Conservation (phyloP, 441 rosid genomes). For the Populus hybrid region DNA sequence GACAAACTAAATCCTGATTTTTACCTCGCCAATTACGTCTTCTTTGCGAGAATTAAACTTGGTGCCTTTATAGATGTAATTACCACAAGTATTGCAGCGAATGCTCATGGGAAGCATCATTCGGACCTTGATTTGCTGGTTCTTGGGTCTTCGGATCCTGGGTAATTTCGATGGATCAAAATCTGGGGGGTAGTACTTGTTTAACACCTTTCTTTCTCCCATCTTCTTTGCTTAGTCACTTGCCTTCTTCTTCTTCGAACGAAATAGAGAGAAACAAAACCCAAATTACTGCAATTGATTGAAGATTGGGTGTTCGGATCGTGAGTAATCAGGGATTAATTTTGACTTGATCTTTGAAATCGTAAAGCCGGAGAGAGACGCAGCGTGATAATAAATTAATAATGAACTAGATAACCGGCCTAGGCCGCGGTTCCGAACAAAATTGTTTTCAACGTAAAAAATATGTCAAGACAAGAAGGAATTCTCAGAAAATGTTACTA, state of each 20-base stretch:
- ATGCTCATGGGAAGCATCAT: slow-evolving; percentile 87
- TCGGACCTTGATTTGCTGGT: slow-evolving; percentile 78
- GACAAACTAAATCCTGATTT: neutral
- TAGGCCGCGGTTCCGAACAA: too few relatives aligned
- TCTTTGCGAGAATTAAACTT: slow-evolving; percentile 76
- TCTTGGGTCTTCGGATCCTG: slow-evolving; percentile 62
- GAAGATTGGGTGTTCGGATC: too few relatives aligned
- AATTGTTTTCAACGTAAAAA: too few relatives aligned
- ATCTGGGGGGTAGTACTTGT: slow-evolving; percentile 89
- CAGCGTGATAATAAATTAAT: too few relatives aligned
- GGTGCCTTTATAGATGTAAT: slow-evolving; percentile 73
- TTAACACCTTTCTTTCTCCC: slow-evolving; percentile 94
- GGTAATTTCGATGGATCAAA: slow-evolving; percentile 85
- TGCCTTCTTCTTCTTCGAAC: neutral
- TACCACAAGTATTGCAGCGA: slow-evolving; percentile 80
- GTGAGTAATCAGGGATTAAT: too few relatives aligned
- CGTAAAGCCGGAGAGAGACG: too few relatives aligned
- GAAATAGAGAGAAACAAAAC: too few relatives aligned
- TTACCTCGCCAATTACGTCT: slow-evolving; percentile 64
- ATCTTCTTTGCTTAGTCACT: slow-evolving; percentile 24
- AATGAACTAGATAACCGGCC: too few relatives aligned
- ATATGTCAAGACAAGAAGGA: too few relatives aligned
- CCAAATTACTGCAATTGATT: too few relatives aligned
- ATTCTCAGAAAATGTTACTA: too few relatives aligned
- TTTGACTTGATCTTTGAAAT: too few relatives aligned